Evolutionary conservation across 2,329 filamentous ascomycete species (phyloP).

Genomic region (Nothomitra cinnamomea): DNA sequence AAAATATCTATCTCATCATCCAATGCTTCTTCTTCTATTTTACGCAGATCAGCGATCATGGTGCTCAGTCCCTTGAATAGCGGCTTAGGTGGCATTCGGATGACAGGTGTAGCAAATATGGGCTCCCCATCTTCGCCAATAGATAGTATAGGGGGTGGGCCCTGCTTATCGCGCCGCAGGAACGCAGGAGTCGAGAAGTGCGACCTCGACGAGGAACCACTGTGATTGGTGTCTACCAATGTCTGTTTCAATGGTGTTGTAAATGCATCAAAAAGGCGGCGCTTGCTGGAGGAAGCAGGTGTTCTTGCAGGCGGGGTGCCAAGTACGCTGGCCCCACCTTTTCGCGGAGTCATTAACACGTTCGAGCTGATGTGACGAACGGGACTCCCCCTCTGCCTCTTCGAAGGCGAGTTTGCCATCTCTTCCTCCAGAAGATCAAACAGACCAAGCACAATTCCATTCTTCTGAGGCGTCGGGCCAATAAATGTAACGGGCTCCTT

Average conservation of each 20-base stretch:
- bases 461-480: slow-evolving; percentile 64
- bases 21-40: slow-evolving; percentile 49
- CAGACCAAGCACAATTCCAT: slow-evolving; percentile 58
- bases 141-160: slow-evolving; percentile 25
- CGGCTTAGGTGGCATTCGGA: slow-evolving; percentile 39
- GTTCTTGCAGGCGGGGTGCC: slow-evolving; percentile 19
- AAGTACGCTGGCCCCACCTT: slow-evolving; percentile 9
- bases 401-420: slow-evolving; percentile 22
- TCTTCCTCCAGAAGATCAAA: slow-evolving; percentile 51
- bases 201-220: slow-evolving; percentile 1
- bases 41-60: slow-evolving; percentile 53
- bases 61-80: slow-evolving; percentile 55
- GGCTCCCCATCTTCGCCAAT: slow-evolving; percentile 37
- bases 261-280: slow-evolving; percentile 44
- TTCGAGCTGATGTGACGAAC: slow-evolving; percentile 4
- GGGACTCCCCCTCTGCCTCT: slow-evolving; percentile 14
- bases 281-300: slow-evolving; percentile 38
- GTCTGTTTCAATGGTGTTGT: slow-evolving; percentile 43
- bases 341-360: slow-evolving; percentile 11
- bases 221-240: slow-evolving; percentile 17
- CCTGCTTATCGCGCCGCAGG: slow-evolving; percentile 34
- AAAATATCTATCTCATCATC: slow-evolving; percentile 62
- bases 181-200: slow-evolving; percentile 55
- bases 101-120: slow-evolving; percentile 26
- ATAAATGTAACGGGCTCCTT: slow-evolving; percentile 38